A percentile compares a stretch with the other conserved stretches of the same genome.
Evolutionary conservation across 805 yeast species (phyloP).

Genomic region (Candida nanaspora): DNA sequence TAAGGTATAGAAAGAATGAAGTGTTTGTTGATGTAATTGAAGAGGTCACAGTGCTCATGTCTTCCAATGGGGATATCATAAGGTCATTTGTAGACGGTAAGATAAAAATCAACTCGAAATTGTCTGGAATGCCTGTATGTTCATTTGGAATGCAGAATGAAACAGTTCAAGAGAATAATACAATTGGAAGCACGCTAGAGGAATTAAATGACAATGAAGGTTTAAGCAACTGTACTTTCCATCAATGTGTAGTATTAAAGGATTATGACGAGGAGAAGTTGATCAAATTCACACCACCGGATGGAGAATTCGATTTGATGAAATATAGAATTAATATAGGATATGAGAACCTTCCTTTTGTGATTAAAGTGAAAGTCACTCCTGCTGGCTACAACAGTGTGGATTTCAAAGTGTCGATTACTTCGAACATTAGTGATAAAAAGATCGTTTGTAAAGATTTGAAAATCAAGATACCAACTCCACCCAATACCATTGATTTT

Average conservation of each 20-base stretch:
- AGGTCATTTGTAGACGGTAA: slow-evolving; percentile 73
- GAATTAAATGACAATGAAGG: slow-evolving; percentile 9
- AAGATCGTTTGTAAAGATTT: slow-evolving; percentile 60
- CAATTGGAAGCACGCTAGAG: neutral
- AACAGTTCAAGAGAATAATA: slow-evolving; percentile 2
- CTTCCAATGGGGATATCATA: slow-evolving; percentile 55
- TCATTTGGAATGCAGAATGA: slow-evolving; percentile 67
- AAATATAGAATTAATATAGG: slow-evolving; percentile 51
- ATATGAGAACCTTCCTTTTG: slow-evolving; percentile 58
- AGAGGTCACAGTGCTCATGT: slow-evolving; percentile 61
- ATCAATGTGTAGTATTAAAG: slow-evolving; percentile 74
- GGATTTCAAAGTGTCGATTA: too few relatives aligned
- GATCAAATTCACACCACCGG: slow-evolving; percentile 79
- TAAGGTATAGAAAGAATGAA: slow-evolving; percentile 78
- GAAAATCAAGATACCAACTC: slow-evolving; percentile 59
- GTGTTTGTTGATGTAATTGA: slow-evolving; percentile 72
- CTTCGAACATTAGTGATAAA: slow-evolving; percentile 51
- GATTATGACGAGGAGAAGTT: slow-evolving; percentile 58
- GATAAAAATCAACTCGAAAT: slow-evolving; percentile 59
- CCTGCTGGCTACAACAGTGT: too few relatives aligned
- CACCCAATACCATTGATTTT: slow-evolving; percentile 48
- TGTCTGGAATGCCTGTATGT: slow-evolving; percentile 81
- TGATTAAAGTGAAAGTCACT: slow-evolving; percentile 47
- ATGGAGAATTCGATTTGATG: slow-evolving; percentile 81
- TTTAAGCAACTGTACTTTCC: slow-evolving; percentile 76